A percentile compares a stretch with the other conserved stretches of the same genome.
Conservation (phyloP, 1,284 basidiomycete genomes). For the Tylopilus sp. region DNA sequence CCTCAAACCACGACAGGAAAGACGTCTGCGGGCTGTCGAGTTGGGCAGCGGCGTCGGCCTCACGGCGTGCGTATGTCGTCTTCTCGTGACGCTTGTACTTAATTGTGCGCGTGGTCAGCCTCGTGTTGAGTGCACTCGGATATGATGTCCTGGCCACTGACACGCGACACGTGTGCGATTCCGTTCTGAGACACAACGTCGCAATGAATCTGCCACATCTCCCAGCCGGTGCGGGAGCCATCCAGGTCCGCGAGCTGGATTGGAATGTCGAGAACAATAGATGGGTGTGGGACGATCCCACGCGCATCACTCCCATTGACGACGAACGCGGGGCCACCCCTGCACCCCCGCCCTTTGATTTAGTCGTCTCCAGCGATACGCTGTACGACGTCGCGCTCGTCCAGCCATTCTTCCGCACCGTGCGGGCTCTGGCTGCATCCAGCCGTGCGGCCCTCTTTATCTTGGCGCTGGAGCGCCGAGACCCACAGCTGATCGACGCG, state of each 20-base stretch:
- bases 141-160: slow-evolving; percentile 83
- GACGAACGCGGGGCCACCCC: slow-evolving; percentile 1
- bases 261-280: slow-evolving; percentile 40
- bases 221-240: slow-evolving; percentile 49
- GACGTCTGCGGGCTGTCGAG: slow-evolving; percentile 58
- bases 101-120: slow-evolving; percentile 36
- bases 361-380: slow-evolving; percentile 84
- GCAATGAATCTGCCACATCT: slow-evolving; percentile 44
- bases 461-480: slow-evolving; percentile 75
- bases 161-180: slow-evolving; percentile 60
- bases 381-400: slow-evolving; percentile 68
- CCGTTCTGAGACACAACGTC: slow-evolving; percentile 69
- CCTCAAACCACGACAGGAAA: slow-evolving; percentile 13
- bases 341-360: slow-evolving; percentile 62
- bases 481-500: slow-evolving; percentile 59
- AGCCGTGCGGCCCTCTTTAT: slow-evolving; percentile 50
- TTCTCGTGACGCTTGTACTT: slow-evolving; percentile 9
- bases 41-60: slow-evolving; percentile 82
- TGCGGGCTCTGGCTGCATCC: slow-evolving; percentile 49
- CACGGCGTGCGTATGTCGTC: slow-evolving; percentile 54
- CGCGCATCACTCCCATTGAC: slow-evolving; percentile 24
- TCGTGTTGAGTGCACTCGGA: slow-evolving; percentile 66
- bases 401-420: slow-evolving; percentile 67
- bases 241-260: slow-evolving; percentile 46
- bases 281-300: slow-evolving; percentile 24